Conservation (phyloP, 2,329 filamentous ascomycete species). For the Arachnomyces sp. region DNA sequence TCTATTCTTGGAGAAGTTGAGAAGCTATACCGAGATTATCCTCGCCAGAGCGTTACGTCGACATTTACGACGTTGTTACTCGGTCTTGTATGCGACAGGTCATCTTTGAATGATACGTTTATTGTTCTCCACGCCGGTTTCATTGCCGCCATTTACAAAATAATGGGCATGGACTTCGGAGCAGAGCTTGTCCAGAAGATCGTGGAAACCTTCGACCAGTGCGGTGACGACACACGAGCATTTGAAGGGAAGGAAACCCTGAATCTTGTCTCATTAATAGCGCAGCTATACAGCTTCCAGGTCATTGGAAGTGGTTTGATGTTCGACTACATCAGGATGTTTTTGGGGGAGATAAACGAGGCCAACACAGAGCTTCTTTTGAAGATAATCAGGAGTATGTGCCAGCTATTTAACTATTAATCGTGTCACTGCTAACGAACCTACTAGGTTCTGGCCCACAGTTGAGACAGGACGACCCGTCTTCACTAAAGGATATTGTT, state of each 20-base stretch:
- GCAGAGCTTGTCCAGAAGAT: slow-evolving; percentile 74
- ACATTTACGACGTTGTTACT: slow-evolving; percentile 70
- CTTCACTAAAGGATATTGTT: slow-evolving; percentile 81
- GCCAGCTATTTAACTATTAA: background rate
- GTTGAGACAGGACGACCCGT: slow-evolving; percentile 79
- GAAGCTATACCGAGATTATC: slow-evolving; percentile 70
- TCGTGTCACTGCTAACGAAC: slow-evolving; percentile 10
- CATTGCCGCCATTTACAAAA: slow-evolving; percentile 75
- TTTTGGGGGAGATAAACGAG: slow-evolving; percentile 68
- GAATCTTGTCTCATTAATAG: slow-evolving; percentile 74
- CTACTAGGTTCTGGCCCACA: slow-evolving; percentile 60
- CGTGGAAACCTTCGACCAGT: slow-evolving; percentile 63
- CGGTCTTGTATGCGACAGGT: slow-evolving; percentile 68
- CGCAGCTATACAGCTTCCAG: slow-evolving; percentile 87
- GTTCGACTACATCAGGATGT: slow-evolving; percentile 80
- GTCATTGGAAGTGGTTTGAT: slow-evolving; percentile 73
- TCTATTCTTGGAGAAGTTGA: slow-evolving; percentile 77
- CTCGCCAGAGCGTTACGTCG: slow-evolving; percentile 80
- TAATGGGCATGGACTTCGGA: slow-evolving; percentile 81
- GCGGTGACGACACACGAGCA: slow-evolving; percentile 42
- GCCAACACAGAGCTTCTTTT: slow-evolving; percentile 81
- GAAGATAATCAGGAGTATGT: slow-evolving; percentile 63
- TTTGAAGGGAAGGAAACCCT: slow-evolving; percentile 52
- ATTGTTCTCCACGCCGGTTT: slow-evolving; percentile 87
- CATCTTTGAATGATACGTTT: slow-evolving; percentile 75